Conservation (phyloP, 495 filamentous ascomycete genomes). For the Trichoderma asperelloides region DNA sequence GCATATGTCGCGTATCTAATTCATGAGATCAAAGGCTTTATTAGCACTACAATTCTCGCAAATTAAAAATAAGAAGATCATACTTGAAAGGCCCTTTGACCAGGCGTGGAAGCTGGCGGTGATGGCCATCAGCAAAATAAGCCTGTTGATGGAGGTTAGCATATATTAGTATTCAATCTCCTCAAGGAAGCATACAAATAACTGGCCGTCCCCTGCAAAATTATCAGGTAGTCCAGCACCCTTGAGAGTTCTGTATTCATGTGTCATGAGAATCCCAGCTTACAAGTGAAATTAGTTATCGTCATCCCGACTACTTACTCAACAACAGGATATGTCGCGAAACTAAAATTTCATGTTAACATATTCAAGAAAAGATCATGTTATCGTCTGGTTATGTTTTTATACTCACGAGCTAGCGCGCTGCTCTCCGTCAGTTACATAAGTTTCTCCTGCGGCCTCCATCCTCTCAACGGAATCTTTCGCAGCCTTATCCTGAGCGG, state of each 20-base stretch:
- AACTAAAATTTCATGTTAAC: not conserved
- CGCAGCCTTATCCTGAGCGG: not conserved
- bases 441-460: not conserved
- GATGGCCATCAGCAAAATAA: not conserved
- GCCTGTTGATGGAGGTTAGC: not conserved
- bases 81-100: conserved; percentile 5
- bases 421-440: conserved; percentile 1
- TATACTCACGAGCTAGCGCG: not conserved
- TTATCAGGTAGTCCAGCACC: not conserved
- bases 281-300: not conserved
- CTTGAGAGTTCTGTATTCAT: not conserved
- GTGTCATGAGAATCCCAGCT: not conserved
- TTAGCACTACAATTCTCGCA: not conserved
- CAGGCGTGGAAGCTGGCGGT: not conserved
- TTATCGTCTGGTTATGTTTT: not conserved
- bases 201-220: not conserved
- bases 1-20: conserved; percentile 1
- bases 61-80: not conserved
- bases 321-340: not conserved
- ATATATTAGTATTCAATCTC: not conserved
- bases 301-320: not conserved
- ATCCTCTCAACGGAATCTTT: not conserved
- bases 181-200: not conserved
- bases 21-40: not conserved
- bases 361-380: not conserved